Base-by-base conservation (phyloP, 2,329 filamentous ascomycete species). In the Phaeoacremonium minimum region DNA sequence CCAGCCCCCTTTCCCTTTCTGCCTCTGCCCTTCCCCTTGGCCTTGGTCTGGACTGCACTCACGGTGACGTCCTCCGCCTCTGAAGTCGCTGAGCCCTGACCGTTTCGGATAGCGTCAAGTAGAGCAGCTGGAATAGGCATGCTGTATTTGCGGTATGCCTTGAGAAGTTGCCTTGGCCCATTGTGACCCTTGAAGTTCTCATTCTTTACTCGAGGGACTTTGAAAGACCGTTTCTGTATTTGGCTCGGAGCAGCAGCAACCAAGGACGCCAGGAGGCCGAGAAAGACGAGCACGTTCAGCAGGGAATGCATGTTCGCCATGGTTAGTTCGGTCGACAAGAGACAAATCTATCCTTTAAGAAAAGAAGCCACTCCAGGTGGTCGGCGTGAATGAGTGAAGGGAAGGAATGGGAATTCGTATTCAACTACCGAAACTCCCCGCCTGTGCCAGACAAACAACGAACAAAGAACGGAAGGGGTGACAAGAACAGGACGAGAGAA, bases 131-230 rank as follows among this genome's bases (percentile, higher is more conserved):
- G 61, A 31, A 74, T 60, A 26, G 63, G 60, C 60, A 82, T 72
- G 43, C 75, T 72, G 57, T 74, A 88, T 57, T 90, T 90, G 48
- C 69, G 62, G 56, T 84, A 82, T 13, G 83, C 77, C 60, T 77
- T 85, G 34, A 73, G 60, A 47, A 90, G 67, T 34, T 82, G 80
- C 37, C 51, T 58, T 0, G 71, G 66, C n/a, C 82, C 80, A 62
- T 83, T 70, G 43, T 55, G 58, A 15, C 69, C 60, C 15, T 67
- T 64, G 52, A 79, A 78, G 38, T 66, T 64, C n/a, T 62, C 62
- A 47, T 79, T 80, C 35, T 66, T 58, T 32, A 75, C 61, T 22
- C 80, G 69, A 34, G 76, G 69, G 20, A 85, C 70, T 53, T 72
- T 76, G 63, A 84, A 85, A 7, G 77, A 77, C 15, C 73, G 67